phyloP scores from a whole-genome alignment of 768 basidiomycete species.

The Lactarius hengduanensis region DNA sequence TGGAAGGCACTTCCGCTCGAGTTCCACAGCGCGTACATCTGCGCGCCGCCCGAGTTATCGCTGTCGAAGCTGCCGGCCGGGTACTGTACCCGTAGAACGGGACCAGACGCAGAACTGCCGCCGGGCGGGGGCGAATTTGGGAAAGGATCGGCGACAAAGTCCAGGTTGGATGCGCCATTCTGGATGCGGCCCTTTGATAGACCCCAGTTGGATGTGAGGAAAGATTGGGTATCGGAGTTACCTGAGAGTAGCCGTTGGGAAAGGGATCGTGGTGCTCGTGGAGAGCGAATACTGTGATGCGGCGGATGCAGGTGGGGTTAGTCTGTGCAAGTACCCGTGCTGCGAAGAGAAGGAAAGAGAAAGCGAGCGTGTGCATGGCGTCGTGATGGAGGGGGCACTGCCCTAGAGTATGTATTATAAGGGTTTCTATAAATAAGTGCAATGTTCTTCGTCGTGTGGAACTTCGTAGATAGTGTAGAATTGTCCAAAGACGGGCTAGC shows the following conservation, averaged over 20 bases:
- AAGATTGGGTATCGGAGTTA: constrained; percentile 47
- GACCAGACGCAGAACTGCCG: constrained; percentile 33
- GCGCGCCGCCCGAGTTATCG: constrained; percentile 55
- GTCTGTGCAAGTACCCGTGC: constrained; percentile 4
- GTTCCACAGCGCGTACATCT: constrained; percentile 71
- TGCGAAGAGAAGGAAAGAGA: constrained; percentile 15
- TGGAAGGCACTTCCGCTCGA: constrained; percentile 54
- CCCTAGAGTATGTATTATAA: neutral
- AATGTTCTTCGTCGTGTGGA: neutral
- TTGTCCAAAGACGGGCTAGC: constrained; percentile 3
- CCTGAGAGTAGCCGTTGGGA: constrained; percentile 60
- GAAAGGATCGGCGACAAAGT: constrained; percentile 69
- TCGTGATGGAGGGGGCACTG: neutral
- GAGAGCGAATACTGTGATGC: constrained; percentile 54
- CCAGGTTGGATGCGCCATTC: constrained; percentile 52
- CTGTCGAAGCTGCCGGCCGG: constrained; percentile 58
- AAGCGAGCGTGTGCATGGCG: neutral
- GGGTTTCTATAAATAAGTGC: neutral
- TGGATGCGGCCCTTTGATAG: constrained; percentile 61
- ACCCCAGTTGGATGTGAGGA: constrained; percentile 58
- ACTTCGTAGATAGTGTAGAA: neutral
- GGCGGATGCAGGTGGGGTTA: constrained; percentile 31
- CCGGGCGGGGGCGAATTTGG: constrained; percentile 45
- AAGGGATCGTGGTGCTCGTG: constrained; percentile 61
- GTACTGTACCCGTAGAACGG: constrained; percentile 62